phyloP scores from a whole-genome alignment of 192 early-diverging fungal species.

The Backusella psychrophila region DNA sequence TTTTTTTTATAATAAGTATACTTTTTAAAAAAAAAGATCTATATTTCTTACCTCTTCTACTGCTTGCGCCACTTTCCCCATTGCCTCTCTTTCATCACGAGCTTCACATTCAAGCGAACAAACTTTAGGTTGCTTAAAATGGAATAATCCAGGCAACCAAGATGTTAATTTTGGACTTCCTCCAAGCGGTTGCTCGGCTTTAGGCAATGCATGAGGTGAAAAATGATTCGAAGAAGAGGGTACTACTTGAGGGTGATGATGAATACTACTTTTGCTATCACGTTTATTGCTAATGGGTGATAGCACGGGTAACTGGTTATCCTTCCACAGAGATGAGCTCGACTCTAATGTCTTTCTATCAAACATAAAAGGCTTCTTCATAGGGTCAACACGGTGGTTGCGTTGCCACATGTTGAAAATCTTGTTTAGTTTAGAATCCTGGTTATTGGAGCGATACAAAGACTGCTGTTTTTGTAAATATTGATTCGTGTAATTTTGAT shows the following conservation, averaged over 20 bases:
- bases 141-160: conserved; percentile 27
- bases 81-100: conserved; percentile 16
- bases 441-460: neutral
- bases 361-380: neutral
- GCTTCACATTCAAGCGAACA: neutral
- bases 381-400: conserved; percentile 4
- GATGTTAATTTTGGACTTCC: conserved; percentile 24
- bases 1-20: neutral
- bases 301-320: neutral
- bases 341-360: conserved; percentile 8
- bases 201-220: neutral
- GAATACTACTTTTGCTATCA: neutral
- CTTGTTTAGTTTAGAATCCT: neutral
- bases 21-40: neutral
- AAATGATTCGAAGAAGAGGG: neutral
- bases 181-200: neutral
- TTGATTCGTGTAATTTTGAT: conserved; percentile 3
- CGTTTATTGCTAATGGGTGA: neutral
- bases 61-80: conserved; percentile 22
- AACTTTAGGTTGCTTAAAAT: conserved; percentile 32
- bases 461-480: neutral
- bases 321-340: conserved; percentile 14
- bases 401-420: conserved; percentile 14
- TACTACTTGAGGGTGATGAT: neutral
- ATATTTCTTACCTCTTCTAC: conserved; percentile 20